phyloP scores from a whole-genome alignment of 208 protist genomes.

The Leishmania arabica region DNA sequence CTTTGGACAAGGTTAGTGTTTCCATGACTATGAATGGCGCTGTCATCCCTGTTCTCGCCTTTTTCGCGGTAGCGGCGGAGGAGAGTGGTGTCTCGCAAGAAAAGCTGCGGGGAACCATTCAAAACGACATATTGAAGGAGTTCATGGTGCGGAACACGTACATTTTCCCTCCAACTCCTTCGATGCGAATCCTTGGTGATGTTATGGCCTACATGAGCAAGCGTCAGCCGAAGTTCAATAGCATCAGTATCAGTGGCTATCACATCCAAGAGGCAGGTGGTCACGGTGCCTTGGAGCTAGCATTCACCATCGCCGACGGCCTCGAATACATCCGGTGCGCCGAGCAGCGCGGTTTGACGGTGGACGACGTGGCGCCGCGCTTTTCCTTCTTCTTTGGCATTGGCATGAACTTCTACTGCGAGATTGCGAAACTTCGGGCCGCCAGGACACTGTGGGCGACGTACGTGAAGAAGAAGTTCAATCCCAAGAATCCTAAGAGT shows the following conservation, averaged over 20 bases:
- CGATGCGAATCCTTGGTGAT: slow-evolving; percentile 95
- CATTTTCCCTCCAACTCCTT: slow-evolving; percentile 95
- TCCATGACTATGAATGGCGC: slow-evolving; percentile 98
- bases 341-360: slow-evolving; percentile 61
- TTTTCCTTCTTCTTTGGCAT: slow-evolving; percentile 97
- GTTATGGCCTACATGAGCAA: slow-evolving; percentile 95
- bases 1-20: slow-evolving; percentile 94
- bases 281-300: slow-evolving; percentile 90
- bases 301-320: slow-evolving; percentile 96
- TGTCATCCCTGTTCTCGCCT: slow-evolving; percentile 95
- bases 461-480: slow-evolving; percentile 93
- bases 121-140: slow-evolving; percentile 98
- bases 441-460: slow-evolving; percentile 94
- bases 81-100: slow-evolving; percentile 89
- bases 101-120: slow-evolving; percentile 95
- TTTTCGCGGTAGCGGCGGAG: slow-evolving; percentile 95
- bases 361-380: slow-evolving; percentile 95
- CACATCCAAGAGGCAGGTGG: slow-evolving; percentile 97
- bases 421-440: slow-evolving; percentile 96
- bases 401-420: slow-evolving; percentile 98
- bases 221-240: slow-evolving; percentile 97
- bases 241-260: slow-evolving; percentile 95
- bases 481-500: slow-evolving; percentile 89
- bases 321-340: slow-evolving; percentile 93
- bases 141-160: slow-evolving; percentile 98